phyloP scores from a whole-genome alignment of 2,329 filamentous ascomycete species.

The Metarhizium sp. region DNA sequence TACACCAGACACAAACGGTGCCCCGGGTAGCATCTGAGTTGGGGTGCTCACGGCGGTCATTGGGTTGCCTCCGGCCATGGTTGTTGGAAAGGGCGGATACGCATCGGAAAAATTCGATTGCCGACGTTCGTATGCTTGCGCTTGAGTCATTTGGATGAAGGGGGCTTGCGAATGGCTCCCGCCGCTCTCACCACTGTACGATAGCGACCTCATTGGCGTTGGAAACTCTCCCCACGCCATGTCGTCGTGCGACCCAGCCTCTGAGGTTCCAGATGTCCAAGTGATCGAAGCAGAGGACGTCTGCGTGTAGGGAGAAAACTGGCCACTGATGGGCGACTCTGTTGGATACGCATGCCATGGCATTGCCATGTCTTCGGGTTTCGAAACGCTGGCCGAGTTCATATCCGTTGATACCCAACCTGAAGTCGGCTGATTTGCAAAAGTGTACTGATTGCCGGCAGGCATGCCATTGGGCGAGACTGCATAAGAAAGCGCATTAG shows the following conservation, averaged over 20 bases:
- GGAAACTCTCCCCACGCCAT: constrained; percentile 35
- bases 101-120: constrained; percentile 31
- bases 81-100: constrained; percentile 31
- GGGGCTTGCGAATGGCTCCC: constrained; percentile 24
- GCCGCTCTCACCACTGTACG: constrained; percentile 35
- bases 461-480: constrained; percentile 25
- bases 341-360: constrained; percentile 41
- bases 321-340: constrained; percentile 40
- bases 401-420: constrained; percentile 37
- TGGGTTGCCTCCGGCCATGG: constrained; percentile 25
- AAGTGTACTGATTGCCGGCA: constrained; percentile 25
- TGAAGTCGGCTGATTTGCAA: constrained; percentile 26
- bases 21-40: constrained; percentile 25
- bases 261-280: constrained; percentile 30
- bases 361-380: constrained; percentile 31
- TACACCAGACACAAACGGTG: constrained; percentile 22
- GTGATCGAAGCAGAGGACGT: constrained; percentile 28
- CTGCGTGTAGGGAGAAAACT: constrained; percentile 39
- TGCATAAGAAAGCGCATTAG: constrained; percentile 9
- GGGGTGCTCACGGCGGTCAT: constrained; percentile 20
- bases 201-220: constrained; percentile 35
- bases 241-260: constrained; percentile 32
- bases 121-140: constrained; percentile 33
- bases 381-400: constrained; percentile 28
- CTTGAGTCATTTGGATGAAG: constrained; percentile 31